phyloP scores from a whole-genome alignment of 2,329 filamentous ascomycete species.

The Fusarium floridanum region DNA sequence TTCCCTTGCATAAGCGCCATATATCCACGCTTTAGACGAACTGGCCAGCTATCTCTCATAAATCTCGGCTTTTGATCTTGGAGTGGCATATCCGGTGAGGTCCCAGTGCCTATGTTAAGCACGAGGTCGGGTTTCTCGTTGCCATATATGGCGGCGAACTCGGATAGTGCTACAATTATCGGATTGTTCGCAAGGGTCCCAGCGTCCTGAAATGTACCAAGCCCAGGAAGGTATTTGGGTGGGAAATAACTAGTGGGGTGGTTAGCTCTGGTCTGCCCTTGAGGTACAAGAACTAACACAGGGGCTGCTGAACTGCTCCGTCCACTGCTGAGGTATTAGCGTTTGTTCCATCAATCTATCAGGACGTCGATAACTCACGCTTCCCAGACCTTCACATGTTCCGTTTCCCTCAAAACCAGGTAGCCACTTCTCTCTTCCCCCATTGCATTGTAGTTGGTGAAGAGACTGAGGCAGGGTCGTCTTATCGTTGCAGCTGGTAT shows the following conservation, averaged over 20 bases:
- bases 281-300: slow-evolving; percentile 4
- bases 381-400: slow-evolving; percentile 4
- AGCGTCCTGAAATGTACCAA: slow-evolving; percentile 14
- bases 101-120: slow-evolving; percentile 13
- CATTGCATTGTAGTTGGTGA: slow-evolving; percentile 6
- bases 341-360: background rate
- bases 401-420: background rate
- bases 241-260: background rate
- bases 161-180: background rate
- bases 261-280: background rate
- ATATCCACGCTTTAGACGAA: background rate
- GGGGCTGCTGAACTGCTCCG: slow-evolving; percentile 6
- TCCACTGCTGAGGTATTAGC: slow-evolving; percentile 1
- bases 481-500: slow-evolving; percentile 2
- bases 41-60: slow-evolving; percentile 1
- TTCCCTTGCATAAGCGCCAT: slow-evolving; percentile 11
- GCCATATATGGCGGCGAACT: background rate
- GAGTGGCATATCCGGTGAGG: background rate
- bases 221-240: slow-evolving; percentile 10
- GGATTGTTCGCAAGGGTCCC: slow-evolving; percentile 16
- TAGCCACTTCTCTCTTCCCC: background rate
- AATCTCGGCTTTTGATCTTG: background rate
- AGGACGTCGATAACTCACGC: background rate
- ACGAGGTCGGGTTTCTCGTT: slow-evolving; percentile 7
- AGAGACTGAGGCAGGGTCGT: slow-evolving; percentile 4